Evolutionary conservation across 306 rosid species (phyloP), one percentile per base, ranked within the genome.

Genomic region (Rosa multiflora): DNA sequence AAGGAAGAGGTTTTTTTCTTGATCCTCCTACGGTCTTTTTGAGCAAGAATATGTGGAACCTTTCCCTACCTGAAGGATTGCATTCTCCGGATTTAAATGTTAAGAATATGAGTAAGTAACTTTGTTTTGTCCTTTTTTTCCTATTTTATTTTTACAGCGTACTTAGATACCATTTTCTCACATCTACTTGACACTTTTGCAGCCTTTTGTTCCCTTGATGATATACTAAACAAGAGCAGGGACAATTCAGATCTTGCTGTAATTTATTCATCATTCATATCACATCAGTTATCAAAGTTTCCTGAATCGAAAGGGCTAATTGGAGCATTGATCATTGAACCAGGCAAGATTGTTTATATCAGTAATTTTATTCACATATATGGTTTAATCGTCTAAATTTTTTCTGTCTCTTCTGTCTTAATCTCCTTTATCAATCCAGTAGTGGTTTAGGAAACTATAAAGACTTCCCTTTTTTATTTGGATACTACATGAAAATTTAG

Each of bases 1-100:
- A 93, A 64, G 99, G 99, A 87, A 91, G 99, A 86, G 99, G 99
- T 53, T 82, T 92, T 82, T 95, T 95, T 85, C 81, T 95, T 80
- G 94, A 89, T 51, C 98, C 99, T 85, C 99, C 98, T 32, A 88
- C 93, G 23, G 91, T 92, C 76, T 91, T 84, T 82, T 79, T 95
- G 89, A 77, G 76, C 85, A 83, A 90, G 40, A 85, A 83, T 74
- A 79, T 48, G 70, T 95, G 99, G 99, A 82, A 76, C 77, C 84
- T 92, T 88, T 88, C 91, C 43, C 71, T 95, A 67, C 96, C 98
- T 47, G 82, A 84, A 81, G 99, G 92, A 67, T 88, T 87, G 82
- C 82, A 42, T 52, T 52, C 73, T 39, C 81, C 72, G 66, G 89
- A 71, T 67, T 39, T 59, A 76, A 83, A 82, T 76, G 78, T 53